Evolutionary conservation across 2,329 filamentous ascomycete species (phyloP), one percentile per base, ranked within the genome.

Genomic region (Alternaria sp.): DNA sequence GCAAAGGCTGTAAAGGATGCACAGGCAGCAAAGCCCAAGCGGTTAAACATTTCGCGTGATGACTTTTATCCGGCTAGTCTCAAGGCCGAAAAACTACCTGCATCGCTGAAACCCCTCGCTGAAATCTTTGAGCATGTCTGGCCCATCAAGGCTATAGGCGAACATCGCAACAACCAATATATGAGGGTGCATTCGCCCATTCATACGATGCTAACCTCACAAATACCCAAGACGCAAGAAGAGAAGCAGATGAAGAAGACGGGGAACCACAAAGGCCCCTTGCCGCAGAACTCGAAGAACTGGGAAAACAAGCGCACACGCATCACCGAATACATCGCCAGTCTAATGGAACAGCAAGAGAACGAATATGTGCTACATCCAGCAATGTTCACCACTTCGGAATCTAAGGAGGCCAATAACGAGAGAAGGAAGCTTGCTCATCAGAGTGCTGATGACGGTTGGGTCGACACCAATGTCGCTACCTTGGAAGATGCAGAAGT

Each of bases 301-400:
- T 94, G 89, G 87, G 87, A 89, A 71, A 89, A 94, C 67, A 87
- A 90, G 76, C 88, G 92, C 56, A 96, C 93, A 0, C 87, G 89
- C n/a, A 90, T 98, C 68, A 93, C 92, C 11, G 87, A 91, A 57
- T 94, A 95, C 65, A 77, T 98, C 13, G 88, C 89, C 25, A 88
- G 88, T 1, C 83, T 88, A 10, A 87, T 92, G 54, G 91, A 97
- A 62, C 86, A 97, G 44, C 83, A 88, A 26, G 91, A 96, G 57
- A 94, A 96, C 72, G 92, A 95, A 58, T 98, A 94, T 74, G 85
- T 91, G 1, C 78, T 96, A 46, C 96, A 99, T 77, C 94, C 94
- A 4, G 90, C 91, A 5, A 86, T 91, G 66, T 89, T 94, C 64
- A 80, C 77, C 3, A 83, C 87, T 1, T 82, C 86, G 40, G 83